Evolutionary conservation across 1,284 basidiomycete genomes (phyloP).

Genomic region (Sanghuangporus weigelae): DNA sequence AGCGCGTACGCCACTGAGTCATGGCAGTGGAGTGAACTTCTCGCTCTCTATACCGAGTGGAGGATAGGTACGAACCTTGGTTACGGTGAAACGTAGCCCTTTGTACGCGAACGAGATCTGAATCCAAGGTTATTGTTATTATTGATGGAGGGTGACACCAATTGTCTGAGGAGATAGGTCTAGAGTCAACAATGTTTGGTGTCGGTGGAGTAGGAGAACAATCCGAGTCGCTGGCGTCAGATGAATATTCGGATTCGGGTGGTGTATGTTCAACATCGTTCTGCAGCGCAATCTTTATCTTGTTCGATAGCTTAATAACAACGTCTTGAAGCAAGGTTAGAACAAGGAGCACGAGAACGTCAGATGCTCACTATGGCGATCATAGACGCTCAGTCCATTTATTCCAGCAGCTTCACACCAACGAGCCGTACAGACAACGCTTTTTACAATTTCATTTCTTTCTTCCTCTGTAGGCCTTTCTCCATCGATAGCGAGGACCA

Average conservation of each 20-base stretch:
- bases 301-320: constrained; percentile 38
- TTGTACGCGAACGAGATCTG: neutral
- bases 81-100: neutral
- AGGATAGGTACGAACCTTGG: neutral
- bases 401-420: constrained; percentile 63
- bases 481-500: constrained; percentile 45
- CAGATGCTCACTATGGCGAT: constrained; percentile 51
- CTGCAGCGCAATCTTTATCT: constrained; percentile 28
- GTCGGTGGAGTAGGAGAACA: constrained; percentile 69
- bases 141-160: constrained; percentile 20
- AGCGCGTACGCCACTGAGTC: neutral
- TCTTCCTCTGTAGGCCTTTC: constrained; percentile 26
- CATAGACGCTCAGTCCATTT: constrained; percentile 59
- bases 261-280: constrained; percentile 7
- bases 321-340: constrained; percentile 35
- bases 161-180: constrained; percentile 48
- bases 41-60: neutral
- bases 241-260: constrained; percentile 36
- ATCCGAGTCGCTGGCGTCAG: constrained; percentile 44
- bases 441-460: constrained; percentile 44
- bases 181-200: constrained; percentile 61
- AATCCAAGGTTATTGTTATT: constrained; percentile 2
- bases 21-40: neutral
- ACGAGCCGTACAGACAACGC: constrained; percentile 42
- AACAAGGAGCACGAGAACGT: constrained; percentile 6